Evolutionary conservation across 208 protist genomes (phyloP).

Genomic region (Trypanosoma boissoni): DNA sequence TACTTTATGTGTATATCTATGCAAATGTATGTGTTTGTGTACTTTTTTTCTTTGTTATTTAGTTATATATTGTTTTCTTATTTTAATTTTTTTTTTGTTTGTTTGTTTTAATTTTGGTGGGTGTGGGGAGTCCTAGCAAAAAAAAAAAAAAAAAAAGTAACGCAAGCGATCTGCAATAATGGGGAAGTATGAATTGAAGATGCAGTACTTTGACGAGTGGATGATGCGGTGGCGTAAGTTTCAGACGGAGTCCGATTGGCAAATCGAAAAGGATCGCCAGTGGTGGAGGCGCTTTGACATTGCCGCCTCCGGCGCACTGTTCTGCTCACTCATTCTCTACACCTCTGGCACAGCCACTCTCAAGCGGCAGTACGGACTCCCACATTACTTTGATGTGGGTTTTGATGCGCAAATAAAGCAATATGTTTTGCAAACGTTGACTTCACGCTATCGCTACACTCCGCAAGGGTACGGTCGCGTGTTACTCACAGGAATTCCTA

Average conservation of each 20-base stretch:
- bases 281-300: conserved; percentile 79
- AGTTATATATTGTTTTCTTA: conserved; percentile 1
- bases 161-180: conserved; percentile 2
- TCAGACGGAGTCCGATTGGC: conserved; percentile 88
- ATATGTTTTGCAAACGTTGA: conserved; percentile 47
- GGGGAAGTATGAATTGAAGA: conserved; percentile 82
- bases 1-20: not conserved
- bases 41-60: conserved; percentile 16
- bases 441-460: conserved; percentile 76
- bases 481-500: conserved; percentile 66
- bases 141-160: no score
- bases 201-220: conserved; percentile 91
- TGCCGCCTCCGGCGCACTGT: conserved; percentile 35
- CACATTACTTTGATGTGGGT: conserved; percentile 87
- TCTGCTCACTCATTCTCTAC: conserved; percentile 53
- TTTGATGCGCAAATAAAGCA: conserved; percentile 71
- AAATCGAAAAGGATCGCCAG: conserved; percentile 85
- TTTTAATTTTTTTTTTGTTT: conserved; percentile 16
- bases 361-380: conserved; percentile 73
- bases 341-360: conserved; percentile 73
- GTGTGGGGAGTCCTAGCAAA: not conserved
- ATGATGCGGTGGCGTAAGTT: conserved; percentile 91
- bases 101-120: conserved; percentile 5
- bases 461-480: conserved; percentile 83
- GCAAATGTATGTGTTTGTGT: not conserved